Base-by-base conservation (phyloP, 306 rosid genomes). In the Acacia confusa region DNA sequence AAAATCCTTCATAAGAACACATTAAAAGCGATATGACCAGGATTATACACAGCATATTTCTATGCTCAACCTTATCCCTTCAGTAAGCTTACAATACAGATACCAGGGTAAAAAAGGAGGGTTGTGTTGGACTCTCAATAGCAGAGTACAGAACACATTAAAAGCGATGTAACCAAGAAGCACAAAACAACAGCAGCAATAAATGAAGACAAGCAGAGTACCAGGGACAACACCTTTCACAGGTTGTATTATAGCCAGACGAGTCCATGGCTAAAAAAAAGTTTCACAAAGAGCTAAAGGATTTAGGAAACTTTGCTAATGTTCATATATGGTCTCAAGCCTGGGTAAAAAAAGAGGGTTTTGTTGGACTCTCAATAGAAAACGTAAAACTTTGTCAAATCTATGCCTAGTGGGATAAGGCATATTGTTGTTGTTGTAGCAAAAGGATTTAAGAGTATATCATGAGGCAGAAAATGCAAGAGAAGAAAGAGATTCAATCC, bases 1-100 rank as follows among this genome's bases (percentile, higher is more conserved):
- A 85, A 47, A 75, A 83, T 24, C 48, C 74, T 70, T 14, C 84
- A 50, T 86, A 17, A 89, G 84, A 61, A 55, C 80, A 75, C 50
- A 76, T 22, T 80, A 4, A 65, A 41, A 45, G 34, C 48, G 24
- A 44, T 34, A 78, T 25, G 73, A 67, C 50, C 78, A 17, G 24
- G 13, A 45, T 43, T 32, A 70, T 50, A 50, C 50, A 48, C 55
- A 73, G 63, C 55, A 60, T 52, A 58, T 11, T 9, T 58, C 66
- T 24, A 24, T 60, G 36, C 8, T 13, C 67, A 9, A 13, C 36
- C 67, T 11, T 25, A 25, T 58, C 1, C 4, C 52, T 14, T 17
- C 2, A 0, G 57, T 50, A 17, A 50, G 20, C 53, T 14, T 48
- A 48, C 9, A 5, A 9, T 16, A 50, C n/a, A 50, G 19, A 7